Evolutionary conservation across 2,329 filamentous ascomycete genomes (phyloP), one percentile per base, ranked within the genome.

Genomic region (Fusarium temperatum): DNA sequence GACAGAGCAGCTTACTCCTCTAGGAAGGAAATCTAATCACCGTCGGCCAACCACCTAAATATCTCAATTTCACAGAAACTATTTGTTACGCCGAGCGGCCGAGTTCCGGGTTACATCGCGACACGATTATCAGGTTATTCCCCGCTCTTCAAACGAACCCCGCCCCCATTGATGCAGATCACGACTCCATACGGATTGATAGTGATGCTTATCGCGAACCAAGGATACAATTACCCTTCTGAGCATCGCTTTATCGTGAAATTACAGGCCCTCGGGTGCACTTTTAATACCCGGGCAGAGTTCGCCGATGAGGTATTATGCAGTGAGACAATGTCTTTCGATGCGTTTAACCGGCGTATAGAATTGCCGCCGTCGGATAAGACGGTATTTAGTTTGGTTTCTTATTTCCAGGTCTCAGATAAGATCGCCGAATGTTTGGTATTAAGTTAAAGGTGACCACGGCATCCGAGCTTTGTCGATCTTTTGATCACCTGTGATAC

Each of bases 141-240:
- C 32, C 56, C 48, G 30, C 48, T 61, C 32, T 15, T 55, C 20
- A 10, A 24, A 15, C 17, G 9, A 53, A 41, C 58, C 47, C 28
- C 58, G 22, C 28, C 36, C 44, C 26, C 44, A 41, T n/a, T 24
- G 1, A 24, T 53, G 58, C 13, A 54, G 58, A 61, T 61, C 58
- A 36, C 18, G n/a, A 7, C n/a, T 53, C 47, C 30, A 42, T 36
- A 35, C 5, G 28, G 35, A 15, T n/a, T 42, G 14, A 36, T 32
- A 39, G n/a, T 35, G n/a, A 42, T 28, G 5, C 58, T 56, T 61
- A 61, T 61, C 58, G 20, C 20, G 14, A n/a, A 44, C 20, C 13
- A 24, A 6, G 48, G n/a, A 26, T 42, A 55, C n/a, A 36, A 35
- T 56, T 61, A 8, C 58, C 58, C 20, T 61, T 61, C 48, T 36